Conservation (phyloP, 768 basidiomycete species). For the Tylopilus rubrobrunneus region DNA sequence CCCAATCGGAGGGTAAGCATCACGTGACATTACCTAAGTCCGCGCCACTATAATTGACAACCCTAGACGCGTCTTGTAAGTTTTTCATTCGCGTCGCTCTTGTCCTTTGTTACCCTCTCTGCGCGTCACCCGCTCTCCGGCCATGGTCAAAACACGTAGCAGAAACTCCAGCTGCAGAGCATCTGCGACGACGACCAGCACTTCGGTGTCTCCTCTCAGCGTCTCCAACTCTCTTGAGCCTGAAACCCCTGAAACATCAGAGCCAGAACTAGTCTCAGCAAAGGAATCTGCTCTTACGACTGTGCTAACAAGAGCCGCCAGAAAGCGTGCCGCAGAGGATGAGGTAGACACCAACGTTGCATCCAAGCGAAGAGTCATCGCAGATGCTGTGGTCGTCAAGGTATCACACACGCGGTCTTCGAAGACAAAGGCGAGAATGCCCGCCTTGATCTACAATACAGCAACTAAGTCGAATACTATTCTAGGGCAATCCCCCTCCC, state of each 20-base stretch:
- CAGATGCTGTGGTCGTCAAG: conserved; percentile 23
- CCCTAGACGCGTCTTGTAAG: conserved; percentile 16
- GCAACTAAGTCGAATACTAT: conserved; percentile 14
- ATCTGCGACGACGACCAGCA: conserved; percentile 32
- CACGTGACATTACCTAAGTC: conserved; percentile 22
- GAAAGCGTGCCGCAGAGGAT: conserved; percentile 35
- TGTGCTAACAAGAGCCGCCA: conserved; percentile 9
- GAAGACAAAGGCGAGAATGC: conserved; percentile 25
- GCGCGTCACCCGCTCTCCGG: background rate
- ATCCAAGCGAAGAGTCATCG: conserved; percentile 34
- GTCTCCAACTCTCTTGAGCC: conserved; percentile 40
- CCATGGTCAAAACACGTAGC: conserved; percentile 23
- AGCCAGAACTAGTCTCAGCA: conserved; percentile 18
- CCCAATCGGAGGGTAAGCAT: conserved; percentile 22
- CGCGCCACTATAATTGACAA: conserved; percentile 24
- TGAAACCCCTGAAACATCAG: conserved; percentile 55
- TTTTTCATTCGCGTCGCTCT: conserved; percentile 19
- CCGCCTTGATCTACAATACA: conserved; percentile 1
- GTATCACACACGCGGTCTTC: conserved; percentile 3
- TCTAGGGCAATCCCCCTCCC: conserved; percentile 8
- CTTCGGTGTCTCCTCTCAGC: conserved; percentile 49
- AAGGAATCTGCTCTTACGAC: conserved; percentile 1
- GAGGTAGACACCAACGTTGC: conserved; percentile 24
- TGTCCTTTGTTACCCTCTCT: conserved; percentile 1
- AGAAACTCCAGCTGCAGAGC: conserved; percentile 10